phyloP scores from a whole-genome alignment of 139 green algal genomes.

The Chlorella vulgaris region DNA sequence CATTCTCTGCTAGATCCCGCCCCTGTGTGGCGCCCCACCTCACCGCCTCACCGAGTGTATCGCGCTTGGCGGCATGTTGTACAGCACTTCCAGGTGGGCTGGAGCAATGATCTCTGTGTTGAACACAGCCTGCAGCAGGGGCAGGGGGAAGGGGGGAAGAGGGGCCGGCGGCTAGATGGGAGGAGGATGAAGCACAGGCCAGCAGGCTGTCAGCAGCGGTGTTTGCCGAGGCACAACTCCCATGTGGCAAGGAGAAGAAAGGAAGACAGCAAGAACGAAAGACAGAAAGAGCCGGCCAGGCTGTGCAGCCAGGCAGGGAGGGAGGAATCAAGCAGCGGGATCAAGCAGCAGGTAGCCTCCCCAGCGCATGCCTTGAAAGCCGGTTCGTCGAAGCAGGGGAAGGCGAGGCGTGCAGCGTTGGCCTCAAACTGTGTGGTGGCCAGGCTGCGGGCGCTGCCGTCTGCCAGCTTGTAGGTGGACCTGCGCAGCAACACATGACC shows the following conservation, averaged over 20 bases:
- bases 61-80: constrained; percentile 72
- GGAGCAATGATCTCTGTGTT: constrained; percentile 45
- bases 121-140: constrained; percentile 67
- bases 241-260: no score
- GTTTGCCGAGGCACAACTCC: no score
- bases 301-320: no score
- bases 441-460: constrained; percentile 51
- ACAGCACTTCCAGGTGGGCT: constrained; percentile 58
- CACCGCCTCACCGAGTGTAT: constrained; percentile 28
- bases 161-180: not conserved
- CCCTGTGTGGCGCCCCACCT: no score
- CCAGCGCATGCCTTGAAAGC: constrained; percentile 71
- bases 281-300: no score
- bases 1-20: no score
- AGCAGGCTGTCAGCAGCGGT: not conserved
- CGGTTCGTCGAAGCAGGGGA: constrained; percentile 96
- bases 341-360: no score
- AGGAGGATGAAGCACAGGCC: not conserved
- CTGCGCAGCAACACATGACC: not conserved
- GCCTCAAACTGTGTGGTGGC: constrained; percentile 86
- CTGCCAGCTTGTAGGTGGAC: constrained; percentile 41
- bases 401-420: constrained; percentile 72
- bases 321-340: no score
- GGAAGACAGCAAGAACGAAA: no score
- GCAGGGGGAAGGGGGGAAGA: not conserved